These are phyloP conservation scores for Diplodia sapinea DNA, from an alignment of 2,329 filamentous ascomycete species.

Conservation along the genomic window DNA sequence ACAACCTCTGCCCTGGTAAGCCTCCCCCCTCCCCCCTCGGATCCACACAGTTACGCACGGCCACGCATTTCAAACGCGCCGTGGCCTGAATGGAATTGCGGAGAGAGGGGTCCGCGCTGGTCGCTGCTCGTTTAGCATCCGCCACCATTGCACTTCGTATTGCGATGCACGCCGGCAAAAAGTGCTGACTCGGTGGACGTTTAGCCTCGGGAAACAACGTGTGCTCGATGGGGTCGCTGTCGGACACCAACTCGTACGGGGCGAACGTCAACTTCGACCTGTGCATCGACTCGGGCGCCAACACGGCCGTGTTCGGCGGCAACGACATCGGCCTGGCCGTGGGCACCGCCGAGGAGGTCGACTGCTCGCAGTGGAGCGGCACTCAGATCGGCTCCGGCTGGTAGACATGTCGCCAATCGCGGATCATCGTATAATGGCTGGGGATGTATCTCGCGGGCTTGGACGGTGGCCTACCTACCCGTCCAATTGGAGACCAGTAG, in stretches of 20 bases:
- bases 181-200: not conserved
- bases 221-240: conserved; percentile 44
- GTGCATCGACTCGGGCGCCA: conserved; percentile 49
- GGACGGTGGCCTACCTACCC: too few species aligned
- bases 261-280: conserved; percentile 52
- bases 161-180: not conserved
- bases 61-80: not conserved
- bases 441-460: not conserved
- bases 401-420: conserved; percentile 1
- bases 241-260: conserved; percentile 47
- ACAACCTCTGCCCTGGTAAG: conserved; percentile 49
- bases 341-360: conserved; percentile 43
- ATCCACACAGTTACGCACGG: not conserved
- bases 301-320: conserved; percentile 45
- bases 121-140: not conserved
- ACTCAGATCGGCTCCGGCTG: conserved; percentile 18
- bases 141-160: not conserved
- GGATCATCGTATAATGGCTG: not conserved
- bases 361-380: conserved; percentile 35
- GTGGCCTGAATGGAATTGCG: not conserved
- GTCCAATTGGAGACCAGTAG: too few species aligned
- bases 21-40: not conserved
- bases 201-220: conserved; percentile 45
- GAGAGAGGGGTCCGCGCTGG: not conserved
- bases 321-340: conserved; percentile 41